Conservation (phyloP, 352 stramenopile genomes). For the Globisporangium ultimum region DNA sequence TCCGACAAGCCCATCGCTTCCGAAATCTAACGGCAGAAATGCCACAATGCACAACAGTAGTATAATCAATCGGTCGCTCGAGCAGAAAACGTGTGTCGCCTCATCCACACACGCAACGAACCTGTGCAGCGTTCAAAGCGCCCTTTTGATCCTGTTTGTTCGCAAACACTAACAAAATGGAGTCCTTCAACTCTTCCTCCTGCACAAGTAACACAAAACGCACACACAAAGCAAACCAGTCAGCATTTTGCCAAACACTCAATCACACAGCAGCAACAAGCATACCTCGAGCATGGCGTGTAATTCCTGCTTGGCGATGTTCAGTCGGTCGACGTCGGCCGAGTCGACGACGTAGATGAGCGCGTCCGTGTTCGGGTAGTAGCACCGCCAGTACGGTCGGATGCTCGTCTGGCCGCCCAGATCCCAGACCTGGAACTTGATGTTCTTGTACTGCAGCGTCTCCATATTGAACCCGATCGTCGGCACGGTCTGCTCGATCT, state of each 20-base stretch:
- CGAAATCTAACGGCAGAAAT: conserved; percentile 86
- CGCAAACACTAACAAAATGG: conserved; percentile 98
- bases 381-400: conserved; percentile 99
- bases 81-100: background rate
- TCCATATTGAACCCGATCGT: conserved; percentile 99
- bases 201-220: conserved; percentile 24
- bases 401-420: conserved; percentile 99
- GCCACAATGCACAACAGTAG: background rate
- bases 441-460: conserved; percentile 90
- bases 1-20: conserved; percentile 97
- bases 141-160: conserved; percentile 99
- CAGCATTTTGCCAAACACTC: background rate
- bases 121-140: conserved; percentile 85
- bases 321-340: conserved; percentile 95
- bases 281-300: conserved; percentile 95
- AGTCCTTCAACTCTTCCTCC: conserved; percentile 99
- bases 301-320: conserved; percentile 97
- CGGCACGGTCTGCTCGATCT: conserved; percentile 98
- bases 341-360: conserved; percentile 97
- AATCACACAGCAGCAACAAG: background rate
- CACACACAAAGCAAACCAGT: background rate
- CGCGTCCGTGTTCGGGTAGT: conserved; percentile 99
- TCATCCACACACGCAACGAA: conserved; percentile 18
- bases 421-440: conserved; percentile 99
- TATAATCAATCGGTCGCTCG: background rate